Evolutionary conservation across 192 early-diverging fungal genomes (phyloP).

Genomic region (Backusella tarrabulga): DNA sequence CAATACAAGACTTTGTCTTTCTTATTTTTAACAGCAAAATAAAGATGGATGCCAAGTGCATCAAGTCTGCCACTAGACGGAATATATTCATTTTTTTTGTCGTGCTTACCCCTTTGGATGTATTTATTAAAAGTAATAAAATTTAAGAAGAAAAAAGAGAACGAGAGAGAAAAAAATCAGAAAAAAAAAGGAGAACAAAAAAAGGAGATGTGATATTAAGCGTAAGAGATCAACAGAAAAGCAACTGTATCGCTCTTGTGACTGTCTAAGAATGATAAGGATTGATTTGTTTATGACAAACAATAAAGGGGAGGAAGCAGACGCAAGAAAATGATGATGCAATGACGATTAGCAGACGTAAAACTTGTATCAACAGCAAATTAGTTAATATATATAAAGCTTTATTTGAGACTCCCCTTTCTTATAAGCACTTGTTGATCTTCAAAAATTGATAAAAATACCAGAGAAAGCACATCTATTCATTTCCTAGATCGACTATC

Average conservation of each 20-base stretch:
- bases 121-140: neutral
- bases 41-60: constrained; percentile 19
- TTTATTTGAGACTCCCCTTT: neutral
- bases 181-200: neutral
- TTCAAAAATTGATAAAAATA: neutral
- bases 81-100: constrained; percentile 18
- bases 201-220: neutral
- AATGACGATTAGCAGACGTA: neutral
- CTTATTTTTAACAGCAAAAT: constrained; percentile 90
- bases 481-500: neutral
- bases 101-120: neutral
- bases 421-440: too few relatives aligned
- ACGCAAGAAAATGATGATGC: neutral
- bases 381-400: neutral
- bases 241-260: neutral
- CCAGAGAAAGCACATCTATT: neutral
- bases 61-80: constrained; percentile 16
- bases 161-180: neutral
- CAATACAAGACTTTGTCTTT: constrained; percentile 85
- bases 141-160: neutral
- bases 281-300: neutral
- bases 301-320: neutral
- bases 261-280: neutral
- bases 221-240: constrained; percentile 2
- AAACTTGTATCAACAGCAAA: neutral